Evolutionary conservation across 176 grass and related monocot species (phyloP).

Genomic region (Paspalum vaginatum): DNA sequence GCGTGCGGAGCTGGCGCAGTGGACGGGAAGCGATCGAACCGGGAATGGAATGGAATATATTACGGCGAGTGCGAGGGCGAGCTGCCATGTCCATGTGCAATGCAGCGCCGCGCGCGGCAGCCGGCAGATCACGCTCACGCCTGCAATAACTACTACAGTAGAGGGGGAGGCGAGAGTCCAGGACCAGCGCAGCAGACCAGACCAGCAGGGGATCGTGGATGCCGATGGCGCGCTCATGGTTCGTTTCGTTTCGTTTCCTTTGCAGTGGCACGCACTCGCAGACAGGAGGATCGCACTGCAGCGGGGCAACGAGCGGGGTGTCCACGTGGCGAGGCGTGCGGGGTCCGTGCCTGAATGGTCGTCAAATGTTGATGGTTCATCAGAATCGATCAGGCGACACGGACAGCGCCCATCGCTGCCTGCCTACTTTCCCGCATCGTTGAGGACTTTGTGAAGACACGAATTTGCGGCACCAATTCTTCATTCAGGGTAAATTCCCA

Average conservation of each 20-base stretch:
- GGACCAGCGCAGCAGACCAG: background rate
- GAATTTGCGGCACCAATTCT: no score
- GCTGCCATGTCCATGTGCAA: slow-evolving; percentile 4
- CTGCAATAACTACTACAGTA: slow-evolving; percentile 37
- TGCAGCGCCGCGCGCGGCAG: slow-evolving; percentile 17
- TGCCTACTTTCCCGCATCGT: no score
- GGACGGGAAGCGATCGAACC: background rate
- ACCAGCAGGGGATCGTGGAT: background rate
- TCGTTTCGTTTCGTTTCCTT: slow-evolving; percentile 23
- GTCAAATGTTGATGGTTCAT: no score
- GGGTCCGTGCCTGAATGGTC: no score
- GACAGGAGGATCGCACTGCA: no score
- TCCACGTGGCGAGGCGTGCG: no score
- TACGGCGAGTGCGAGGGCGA: slow-evolving; percentile 5
- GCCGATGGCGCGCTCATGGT: slow-evolving; percentile 27
- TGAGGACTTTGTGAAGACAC: no score
- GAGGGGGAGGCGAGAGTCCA: background rate
- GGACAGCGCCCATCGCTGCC: no score
- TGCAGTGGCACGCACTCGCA: no score
- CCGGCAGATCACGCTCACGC: slow-evolving; percentile 23
- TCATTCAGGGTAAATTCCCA: no score
- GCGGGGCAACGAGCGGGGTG: no score
- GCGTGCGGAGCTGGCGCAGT: background rate
- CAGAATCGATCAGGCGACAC: no score
- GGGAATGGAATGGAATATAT: slow-evolving; percentile 45